Percentiles rank a stretch among this genome's conserved stretches.
Evolutionary conservation across 2,329 filamentous ascomycete species (phyloP).

Genomic region (Fonsecaea erecta): DNA sequence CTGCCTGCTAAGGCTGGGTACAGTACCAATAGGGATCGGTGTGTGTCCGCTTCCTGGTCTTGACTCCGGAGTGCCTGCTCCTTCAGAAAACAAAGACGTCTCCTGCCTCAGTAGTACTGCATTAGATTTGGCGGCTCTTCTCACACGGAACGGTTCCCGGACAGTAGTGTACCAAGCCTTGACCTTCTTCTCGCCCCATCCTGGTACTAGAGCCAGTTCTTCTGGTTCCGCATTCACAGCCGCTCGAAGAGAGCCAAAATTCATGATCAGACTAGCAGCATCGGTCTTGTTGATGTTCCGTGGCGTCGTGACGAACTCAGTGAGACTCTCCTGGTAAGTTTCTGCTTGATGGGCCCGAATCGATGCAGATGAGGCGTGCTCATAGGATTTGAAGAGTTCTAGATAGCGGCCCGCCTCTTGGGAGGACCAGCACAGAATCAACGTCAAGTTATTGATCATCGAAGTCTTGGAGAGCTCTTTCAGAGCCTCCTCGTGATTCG

Average conservation of each 20-base stretch:
- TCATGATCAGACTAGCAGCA: conserved; percentile 84
- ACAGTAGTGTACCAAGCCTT: conserved; percentile 81
- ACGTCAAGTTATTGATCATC: conserved; percentile 86
- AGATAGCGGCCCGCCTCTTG: conserved; percentile 92
- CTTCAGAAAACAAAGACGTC: conserved; percentile 21
- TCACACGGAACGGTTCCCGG: conserved; percentile 80
- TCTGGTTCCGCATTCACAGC: conserved; percentile 88
- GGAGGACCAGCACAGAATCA: conserved; percentile 92
- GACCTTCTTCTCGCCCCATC: conserved; percentile 96
- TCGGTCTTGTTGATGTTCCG: conserved; percentile 93
- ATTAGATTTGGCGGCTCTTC: conserved; percentile 67
- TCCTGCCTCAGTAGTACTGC: conserved; percentile 39
- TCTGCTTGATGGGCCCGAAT: conserved; percentile 86
- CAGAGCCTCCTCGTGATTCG: conserved; percentile 87
- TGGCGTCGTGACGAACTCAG: conserved; percentile 91
- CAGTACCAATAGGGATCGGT: conserved; percentile 41
- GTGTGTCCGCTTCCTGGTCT: conserved; percentile 38
- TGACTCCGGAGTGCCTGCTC: conserved; percentile 35
- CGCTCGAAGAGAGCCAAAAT: conserved; percentile 85
- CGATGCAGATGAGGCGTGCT: conserved; percentile 78
- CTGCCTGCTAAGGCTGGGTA: conserved; percentile 26
- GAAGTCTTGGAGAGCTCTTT: conserved; percentile 92
- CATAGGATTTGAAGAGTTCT: conserved; percentile 92
- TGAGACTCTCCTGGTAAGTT: conserved; percentile 81
- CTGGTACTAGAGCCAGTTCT: conserved; percentile 79